phyloP scores from a whole-genome alignment of 345 rosid genomes.

The Conringia planisiliqua region DNA sequence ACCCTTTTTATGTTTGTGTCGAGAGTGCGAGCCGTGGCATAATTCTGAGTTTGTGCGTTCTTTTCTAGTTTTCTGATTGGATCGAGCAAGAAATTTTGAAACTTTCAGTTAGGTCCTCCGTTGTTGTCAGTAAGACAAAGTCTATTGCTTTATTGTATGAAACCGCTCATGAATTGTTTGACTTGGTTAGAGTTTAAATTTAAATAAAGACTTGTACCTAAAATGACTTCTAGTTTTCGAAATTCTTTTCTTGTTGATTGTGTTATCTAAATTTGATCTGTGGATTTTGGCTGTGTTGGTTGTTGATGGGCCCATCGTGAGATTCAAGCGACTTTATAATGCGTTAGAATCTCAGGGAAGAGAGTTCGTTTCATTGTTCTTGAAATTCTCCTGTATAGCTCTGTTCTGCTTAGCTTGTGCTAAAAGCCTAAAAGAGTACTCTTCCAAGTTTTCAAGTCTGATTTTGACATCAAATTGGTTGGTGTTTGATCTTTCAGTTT shows the following conservation, averaged over 20 bases:
- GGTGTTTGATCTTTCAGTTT: neutral
- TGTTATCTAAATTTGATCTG: constrained; percentile 14
- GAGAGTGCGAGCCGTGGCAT: neutral
- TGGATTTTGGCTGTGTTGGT: constrained; percentile 9
- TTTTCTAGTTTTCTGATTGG: constrained; percentile 23
- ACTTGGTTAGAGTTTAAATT: neutral
- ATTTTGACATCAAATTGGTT: constrained; percentile 9
- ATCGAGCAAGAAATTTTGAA: constrained; percentile 21
- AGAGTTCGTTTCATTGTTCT: neutral
- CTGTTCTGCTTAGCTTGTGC: constrained; percentile 9
- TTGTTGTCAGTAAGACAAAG: constrained; percentile 32
- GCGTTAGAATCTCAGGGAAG: neutral
- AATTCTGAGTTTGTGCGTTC: neutral
- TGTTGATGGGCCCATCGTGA: constrained; percentile 29
- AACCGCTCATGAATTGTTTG: constrained; percentile 26
- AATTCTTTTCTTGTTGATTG: constrained; percentile 1
- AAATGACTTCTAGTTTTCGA: constrained; percentile 13
- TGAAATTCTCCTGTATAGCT: neutral
- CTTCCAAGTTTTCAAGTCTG: neutral
- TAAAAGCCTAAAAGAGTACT: neutral
- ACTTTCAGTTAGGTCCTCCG: constrained; percentile 32
- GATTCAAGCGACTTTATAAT: neutral
- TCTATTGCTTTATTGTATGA: constrained; percentile 41
- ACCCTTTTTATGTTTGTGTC: neutral
- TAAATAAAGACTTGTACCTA: neutral